A percentile compares a stretch with the other conserved stretches of the same genome.
Evolutionary conservation across 352 stramenopile genomes (phyloP).

Genomic region (Peronospora tabacina): DNA sequence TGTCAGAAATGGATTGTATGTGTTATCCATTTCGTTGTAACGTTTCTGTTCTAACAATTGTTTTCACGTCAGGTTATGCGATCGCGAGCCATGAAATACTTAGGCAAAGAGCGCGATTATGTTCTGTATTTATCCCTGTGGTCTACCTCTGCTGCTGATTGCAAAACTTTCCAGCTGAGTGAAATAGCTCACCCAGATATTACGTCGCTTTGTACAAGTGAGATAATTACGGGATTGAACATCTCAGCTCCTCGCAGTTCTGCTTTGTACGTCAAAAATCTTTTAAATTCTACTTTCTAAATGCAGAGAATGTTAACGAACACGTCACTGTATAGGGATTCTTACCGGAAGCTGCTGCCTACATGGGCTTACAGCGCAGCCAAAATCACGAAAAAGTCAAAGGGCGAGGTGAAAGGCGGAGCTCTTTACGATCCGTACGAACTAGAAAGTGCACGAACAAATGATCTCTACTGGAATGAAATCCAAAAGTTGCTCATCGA

Average conservation of each 20-base stretch:
- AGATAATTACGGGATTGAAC: conserved; percentile 20
- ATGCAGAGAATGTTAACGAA: conserved; percentile 2
- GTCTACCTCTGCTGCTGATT: conserved; percentile 13
- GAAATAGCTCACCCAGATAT: conserved; percentile 6
- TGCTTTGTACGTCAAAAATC: conserved; percentile 20
- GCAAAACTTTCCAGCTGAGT: conserved; percentile 6
- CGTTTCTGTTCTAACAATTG: background rate
- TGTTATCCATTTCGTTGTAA: background rate
- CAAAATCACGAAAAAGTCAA: conserved; percentile 20
- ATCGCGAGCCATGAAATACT: conserved; percentile 46
- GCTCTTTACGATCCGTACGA: conserved; percentile 53
- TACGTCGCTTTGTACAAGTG: conserved; percentile 22
- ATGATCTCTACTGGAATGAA: conserved; percentile 75
- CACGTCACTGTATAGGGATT: conserved; percentile 19
- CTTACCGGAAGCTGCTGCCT: conserved; percentile 32
- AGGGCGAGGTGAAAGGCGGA: conserved; percentile 5
- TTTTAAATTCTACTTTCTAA: background rate
- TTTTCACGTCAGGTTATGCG: conserved; percentile 41
- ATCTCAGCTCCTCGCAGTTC: conserved; percentile 20
- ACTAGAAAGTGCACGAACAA: conserved; percentile 56
- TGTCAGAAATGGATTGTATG: background rate
- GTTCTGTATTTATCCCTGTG: conserved; percentile 49
- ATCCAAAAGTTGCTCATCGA: conserved; percentile 60
- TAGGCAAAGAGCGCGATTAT: conserved; percentile 65
- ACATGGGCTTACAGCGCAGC: conserved; percentile 35